phyloP scores from a whole-genome alignment of 2,329 filamentous ascomycete genomes.

The Colletotrichum navitas region DNA sequence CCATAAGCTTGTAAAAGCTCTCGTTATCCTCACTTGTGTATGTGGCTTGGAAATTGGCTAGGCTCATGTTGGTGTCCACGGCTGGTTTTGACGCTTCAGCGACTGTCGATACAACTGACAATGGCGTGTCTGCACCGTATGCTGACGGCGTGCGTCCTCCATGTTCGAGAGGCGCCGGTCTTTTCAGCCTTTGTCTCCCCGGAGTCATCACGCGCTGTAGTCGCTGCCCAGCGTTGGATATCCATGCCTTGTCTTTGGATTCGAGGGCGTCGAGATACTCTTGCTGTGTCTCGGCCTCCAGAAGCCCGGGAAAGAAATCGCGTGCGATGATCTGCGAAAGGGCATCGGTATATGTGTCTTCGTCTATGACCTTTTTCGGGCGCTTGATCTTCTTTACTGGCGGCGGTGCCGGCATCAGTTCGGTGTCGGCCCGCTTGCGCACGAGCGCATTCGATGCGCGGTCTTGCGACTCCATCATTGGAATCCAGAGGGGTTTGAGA shows the following conservation, averaged over 20 bases:
- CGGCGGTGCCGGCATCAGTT: conserved; percentile 90
- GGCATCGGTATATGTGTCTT: conserved; percentile 92
- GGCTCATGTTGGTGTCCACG: conserved; percentile 82
- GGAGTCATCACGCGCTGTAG: conserved; percentile 87
- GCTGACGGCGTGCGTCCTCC: conserved; percentile 71
- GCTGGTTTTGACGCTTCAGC: conserved; percentile 57
- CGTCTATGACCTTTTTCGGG: conserved; percentile 87
- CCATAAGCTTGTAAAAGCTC: conserved; percentile 91
- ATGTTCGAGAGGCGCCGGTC: conserved; percentile 47
- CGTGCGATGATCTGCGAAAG: conserved; percentile 94
- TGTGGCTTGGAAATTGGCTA: conserved; percentile 88
- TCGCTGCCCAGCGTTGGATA: conserved; percentile 80
- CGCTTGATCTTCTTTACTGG: conserved; percentile 90
- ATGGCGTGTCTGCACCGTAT: conserved; percentile 81
- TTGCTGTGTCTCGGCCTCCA: conserved; percentile 87
- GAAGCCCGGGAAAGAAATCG: conserved; percentile 94
- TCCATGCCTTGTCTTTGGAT: conserved; percentile 88
- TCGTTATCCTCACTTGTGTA: conserved; percentile 99
- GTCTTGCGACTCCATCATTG: conserved; percentile 53
- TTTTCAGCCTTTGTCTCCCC: conserved; percentile 59
- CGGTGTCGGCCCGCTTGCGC: conserved; percentile 74
- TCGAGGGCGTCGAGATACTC: conserved; percentile 94
- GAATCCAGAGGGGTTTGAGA: not conserved
- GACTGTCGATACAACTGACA: conserved; percentile 62
- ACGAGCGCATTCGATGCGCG: conserved; percentile 69